Percentiles rank a stretch among this genome's conserved stretches.
Evolutionary conservation across 441 rosid genomes (phyloP).

Genomic region (Arabidopsis hybrid): DNA sequence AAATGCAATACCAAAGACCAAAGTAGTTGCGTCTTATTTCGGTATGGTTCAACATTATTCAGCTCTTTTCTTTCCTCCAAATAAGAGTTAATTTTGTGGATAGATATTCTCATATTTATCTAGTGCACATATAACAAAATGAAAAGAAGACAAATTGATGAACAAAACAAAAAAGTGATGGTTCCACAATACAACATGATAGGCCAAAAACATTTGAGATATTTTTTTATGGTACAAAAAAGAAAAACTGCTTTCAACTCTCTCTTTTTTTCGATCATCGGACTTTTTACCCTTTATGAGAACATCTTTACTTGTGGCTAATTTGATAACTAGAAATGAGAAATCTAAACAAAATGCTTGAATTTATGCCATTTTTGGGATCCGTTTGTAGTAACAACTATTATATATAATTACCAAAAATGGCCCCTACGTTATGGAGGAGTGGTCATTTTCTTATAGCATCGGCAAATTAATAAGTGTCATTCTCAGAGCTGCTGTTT

Average conservation of each 20-base stretch:
- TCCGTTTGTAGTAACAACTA: background rate
- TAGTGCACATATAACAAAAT: background rate
- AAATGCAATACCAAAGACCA: background rate
- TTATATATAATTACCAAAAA: slow-evolving; percentile 36
- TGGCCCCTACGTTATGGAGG: slow-evolving; percentile 21
- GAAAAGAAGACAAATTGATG: background rate
- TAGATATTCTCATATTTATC: background rate
- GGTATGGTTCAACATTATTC: too few relatives aligned
- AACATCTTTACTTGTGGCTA: background rate
- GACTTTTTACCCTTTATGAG: background rate
- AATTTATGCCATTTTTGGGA: slow-evolving; percentile 6
- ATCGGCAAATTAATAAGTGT: slow-evolving; percentile 35
- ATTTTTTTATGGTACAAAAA: too few relatives aligned
- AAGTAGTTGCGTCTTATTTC: background rate
- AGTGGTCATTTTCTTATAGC: slow-evolving; percentile 41
- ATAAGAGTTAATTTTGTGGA: too few relatives aligned
- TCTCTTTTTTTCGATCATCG: background rate
- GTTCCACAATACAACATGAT: background rate
- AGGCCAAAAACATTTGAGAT: too few relatives aligned
- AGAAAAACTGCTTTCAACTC: too few relatives aligned
- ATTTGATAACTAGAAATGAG: background rate
- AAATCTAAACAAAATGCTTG: slow-evolving; percentile 6
- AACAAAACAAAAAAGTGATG: background rate
- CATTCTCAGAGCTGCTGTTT: slow-evolving; percentile 35
- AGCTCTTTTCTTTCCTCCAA: too few relatives aligned